phyloP scores from a whole-genome alignment of 305 asterid genomes.

The Striga hermonthica region DNA sequence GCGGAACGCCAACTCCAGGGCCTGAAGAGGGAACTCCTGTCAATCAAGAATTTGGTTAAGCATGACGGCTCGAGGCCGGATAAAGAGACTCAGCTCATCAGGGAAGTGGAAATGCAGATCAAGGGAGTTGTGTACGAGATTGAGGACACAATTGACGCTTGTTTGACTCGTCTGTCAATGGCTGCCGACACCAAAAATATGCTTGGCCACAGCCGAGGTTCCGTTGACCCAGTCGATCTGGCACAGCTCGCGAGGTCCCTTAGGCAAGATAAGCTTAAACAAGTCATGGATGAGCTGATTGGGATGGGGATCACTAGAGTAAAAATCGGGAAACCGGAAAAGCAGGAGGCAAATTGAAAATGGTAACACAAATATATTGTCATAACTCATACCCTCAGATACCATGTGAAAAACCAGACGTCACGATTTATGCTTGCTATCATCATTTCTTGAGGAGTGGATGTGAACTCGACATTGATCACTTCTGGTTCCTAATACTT shows the following conservation, averaged over 20 bases:
- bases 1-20: constrained; percentile 18
- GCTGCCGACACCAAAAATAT: not conserved
- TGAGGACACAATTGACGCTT: constrained; percentile 39
- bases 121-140: constrained; percentile 32
- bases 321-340: no score
- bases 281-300: not conserved
- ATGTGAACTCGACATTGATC: not conserved
- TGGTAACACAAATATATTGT: not conserved
- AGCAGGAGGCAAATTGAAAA: not conserved
- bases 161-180: constrained; percentile 14
- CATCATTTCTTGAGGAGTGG: not conserved
- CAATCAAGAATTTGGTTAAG: constrained; percentile 30
- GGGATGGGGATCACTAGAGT: not conserved
- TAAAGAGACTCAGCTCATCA: constrained; percentile 16
- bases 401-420: no score
- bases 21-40: constrained; percentile 22
- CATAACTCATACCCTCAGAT: not conserved
- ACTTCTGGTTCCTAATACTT: no score
- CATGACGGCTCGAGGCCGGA: constrained; percentile 18
- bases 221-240: not conserved
- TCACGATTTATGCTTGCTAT: not conserved
- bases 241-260: not conserved
- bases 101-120: constrained; percentile 27
- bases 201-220: not conserved
- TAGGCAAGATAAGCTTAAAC: not conserved